These are phyloP conservation scores for Blastocladiella emersonii DNA, from an alignment of 371 early-diverging fungal species.

Conservation along the genomic window DNA sequence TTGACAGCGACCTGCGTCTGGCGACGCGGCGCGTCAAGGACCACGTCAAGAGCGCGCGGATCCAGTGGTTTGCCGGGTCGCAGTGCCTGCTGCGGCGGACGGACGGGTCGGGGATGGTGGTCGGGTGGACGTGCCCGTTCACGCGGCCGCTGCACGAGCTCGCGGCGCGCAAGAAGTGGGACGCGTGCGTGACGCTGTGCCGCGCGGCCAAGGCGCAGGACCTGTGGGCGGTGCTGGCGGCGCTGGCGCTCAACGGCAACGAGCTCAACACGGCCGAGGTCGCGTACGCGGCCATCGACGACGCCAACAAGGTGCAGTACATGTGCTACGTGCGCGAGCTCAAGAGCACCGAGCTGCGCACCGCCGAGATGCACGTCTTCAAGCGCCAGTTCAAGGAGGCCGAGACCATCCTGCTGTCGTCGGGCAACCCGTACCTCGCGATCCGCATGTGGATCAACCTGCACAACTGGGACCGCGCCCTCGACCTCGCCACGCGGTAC, in stretches of 20 bases:
- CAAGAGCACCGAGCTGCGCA: conserved; percentile 24
- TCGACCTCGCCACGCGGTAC: no score
- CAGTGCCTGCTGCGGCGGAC: conserved; percentile 28
- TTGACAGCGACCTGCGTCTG: conserved; percentile 32
- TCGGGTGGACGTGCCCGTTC: conserved; percentile 31
- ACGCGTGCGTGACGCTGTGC: conserved; percentile 33
- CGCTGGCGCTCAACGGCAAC: conserved; percentile 27
- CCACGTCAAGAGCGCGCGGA: conserved; percentile 21
- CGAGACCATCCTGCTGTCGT: conserved; percentile 26
- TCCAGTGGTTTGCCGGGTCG: conserved; percentile 24
- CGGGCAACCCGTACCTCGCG: conserved; percentile 22
- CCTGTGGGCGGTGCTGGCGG: conserved; percentile 39
- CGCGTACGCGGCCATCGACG: conserved; percentile 39
- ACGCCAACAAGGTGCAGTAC: conserved; percentile 32
- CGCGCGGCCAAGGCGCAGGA: conserved; percentile 29
- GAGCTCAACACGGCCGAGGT: conserved; percentile 42
- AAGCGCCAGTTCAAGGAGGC: conserved; percentile 30
- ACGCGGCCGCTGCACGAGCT: conserved; percentile 31
- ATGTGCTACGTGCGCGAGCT: conserved; percentile 31
- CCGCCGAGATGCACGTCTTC: conserved; percentile 32
- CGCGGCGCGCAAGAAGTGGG: conserved; percentile 34
- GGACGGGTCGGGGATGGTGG: conserved; percentile 30
- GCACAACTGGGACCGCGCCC: conserved; percentile 39
- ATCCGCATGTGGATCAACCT: conserved; percentile 30
- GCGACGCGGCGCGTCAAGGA: conserved; percentile 26